Evolutionary conservation across 768 basidiomycete genomes (phyloP).

Genomic region (Tylopilus subfusipes): DNA sequence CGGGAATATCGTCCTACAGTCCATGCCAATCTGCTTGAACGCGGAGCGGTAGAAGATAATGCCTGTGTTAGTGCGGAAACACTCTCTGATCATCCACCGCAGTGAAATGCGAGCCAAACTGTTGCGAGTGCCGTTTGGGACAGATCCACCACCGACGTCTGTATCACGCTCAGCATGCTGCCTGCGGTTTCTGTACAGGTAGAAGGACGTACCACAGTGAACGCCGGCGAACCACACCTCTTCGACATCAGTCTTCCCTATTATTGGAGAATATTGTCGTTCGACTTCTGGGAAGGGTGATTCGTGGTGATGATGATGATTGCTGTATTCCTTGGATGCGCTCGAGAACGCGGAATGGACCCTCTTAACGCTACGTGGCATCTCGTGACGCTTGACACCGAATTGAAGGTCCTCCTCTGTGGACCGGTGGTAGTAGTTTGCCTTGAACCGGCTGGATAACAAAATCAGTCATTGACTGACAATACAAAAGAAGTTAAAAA

Average conservation of each 20-base stretch:
- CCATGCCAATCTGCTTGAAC: conserved; percentile 44
- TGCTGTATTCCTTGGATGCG: neutral
- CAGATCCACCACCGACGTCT: conserved; percentile 78
- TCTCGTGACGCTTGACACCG: conserved; percentile 51
- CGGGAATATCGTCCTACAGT: conserved; percentile 45
- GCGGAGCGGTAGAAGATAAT: conserved; percentile 53
- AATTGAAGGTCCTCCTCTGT: conserved; percentile 38
- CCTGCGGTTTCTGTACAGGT: neutral
- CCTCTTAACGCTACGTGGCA: conserved; percentile 37
- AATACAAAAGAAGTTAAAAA: conserved; percentile 15
- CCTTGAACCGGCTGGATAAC: conserved; percentile 29
- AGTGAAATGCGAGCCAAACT: conserved; percentile 68
- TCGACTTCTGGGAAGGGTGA: conserved; percentile 37
- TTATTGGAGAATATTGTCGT: conserved; percentile 33
- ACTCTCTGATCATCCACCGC: conserved; percentile 75
- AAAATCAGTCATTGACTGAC: neutral
- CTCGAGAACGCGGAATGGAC: neutral
- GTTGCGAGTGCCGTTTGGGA: conserved; percentile 51
- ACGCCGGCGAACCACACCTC: conserved; percentile 83
- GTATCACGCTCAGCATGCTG: neutral
- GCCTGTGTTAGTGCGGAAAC: conserved; percentile 52
- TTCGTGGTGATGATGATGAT: conserved; percentile 9
- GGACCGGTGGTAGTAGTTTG: conserved; percentile 38
- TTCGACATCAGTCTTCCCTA: conserved; percentile 52
- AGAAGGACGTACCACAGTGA: conserved; percentile 55